phyloP scores from a whole-genome alignment of 306 rosid genomes.

The Mucuna pruriens region DNA sequence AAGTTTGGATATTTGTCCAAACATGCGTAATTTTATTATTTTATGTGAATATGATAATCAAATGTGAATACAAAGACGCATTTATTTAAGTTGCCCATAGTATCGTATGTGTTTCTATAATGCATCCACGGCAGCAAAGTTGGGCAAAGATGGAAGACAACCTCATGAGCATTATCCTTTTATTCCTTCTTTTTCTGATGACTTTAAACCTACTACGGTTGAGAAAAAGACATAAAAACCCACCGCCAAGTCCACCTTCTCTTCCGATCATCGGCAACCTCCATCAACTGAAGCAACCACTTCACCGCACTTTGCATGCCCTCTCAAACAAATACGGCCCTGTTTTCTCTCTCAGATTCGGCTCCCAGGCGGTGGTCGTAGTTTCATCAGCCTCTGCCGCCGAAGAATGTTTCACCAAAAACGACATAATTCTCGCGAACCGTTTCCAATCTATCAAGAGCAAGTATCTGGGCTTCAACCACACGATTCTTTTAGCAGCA shows the following conservation, averaged over 20 bases:
- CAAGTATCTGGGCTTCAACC: slow-evolving; percentile 55
- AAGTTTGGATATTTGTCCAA: too few relatives aligned
- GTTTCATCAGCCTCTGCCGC: slow-evolving; percentile 55
- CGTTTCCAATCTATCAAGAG: slow-evolving; percentile 38
- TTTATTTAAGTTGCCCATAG: too few relatives aligned
- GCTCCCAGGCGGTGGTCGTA: slow-evolving; percentile 37
- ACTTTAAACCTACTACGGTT: slow-evolving; percentile 34
- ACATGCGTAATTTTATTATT: too few relatives aligned
- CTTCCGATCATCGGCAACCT: slow-evolving; percentile 71
- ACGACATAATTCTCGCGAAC: slow-evolving; percentile 64
- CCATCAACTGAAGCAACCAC: slow-evolving; percentile 47
- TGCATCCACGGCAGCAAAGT: too few relatives aligned
- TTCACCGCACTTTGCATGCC: slow-evolving; percentile 39
- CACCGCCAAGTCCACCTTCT: slow-evolving; percentile 61
- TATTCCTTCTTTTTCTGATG: slow-evolving; percentile 16
- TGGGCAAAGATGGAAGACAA: slow-evolving; percentile 27
- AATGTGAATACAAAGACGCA: too few relatives aligned
- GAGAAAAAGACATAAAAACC: slow-evolving; percentile 37
- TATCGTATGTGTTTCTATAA: too few relatives aligned
- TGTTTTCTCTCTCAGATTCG: slow-evolving; percentile 39
- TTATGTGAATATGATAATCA: too few relatives aligned
- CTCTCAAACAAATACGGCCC: slow-evolving; percentile 58
- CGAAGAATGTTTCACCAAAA: slow-evolving; percentile 75
- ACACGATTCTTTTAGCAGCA: slow-evolving; percentile 38
- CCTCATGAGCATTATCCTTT: neutral